Base-by-base conservation (phyloP, 805 yeast species). In the Lachancea waltii region DNA sequence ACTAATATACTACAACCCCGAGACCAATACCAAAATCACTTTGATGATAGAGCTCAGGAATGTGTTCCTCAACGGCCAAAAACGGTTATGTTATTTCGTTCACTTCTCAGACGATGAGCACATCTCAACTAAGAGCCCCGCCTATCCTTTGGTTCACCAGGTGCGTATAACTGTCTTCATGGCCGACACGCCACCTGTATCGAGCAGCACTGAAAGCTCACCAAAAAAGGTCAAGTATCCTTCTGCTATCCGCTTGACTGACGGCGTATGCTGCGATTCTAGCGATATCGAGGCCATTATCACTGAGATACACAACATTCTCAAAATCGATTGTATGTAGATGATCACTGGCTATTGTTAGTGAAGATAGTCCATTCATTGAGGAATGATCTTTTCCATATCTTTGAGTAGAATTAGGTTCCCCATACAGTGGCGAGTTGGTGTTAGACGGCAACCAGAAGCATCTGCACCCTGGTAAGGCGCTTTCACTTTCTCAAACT, bases 61-160 rank as follows among this genome's bases (percentile, higher is more conserved):
- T 14, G 54, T 56, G 7, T 49, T 50, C 6, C 58, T 51, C 36
- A 58, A 56, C 30, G 53, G 51, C 11, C 30, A 42, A 8, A 47
- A 38, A 19, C 50, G 46, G 27, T 44, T 53, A 2, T 58, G 55
- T 32, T 58, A 47, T 19, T 55, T 47, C 40, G 39, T 58, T 9
- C 62, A 58, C 38, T 56, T 58, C 34, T 45, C 59, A n/a, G 50
- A 48, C 9, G 62, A 57, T 20, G 60, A 55, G 24, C 54, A 49
- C 30, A 48, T 54, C 13, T 41, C 54, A 5, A 45, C 60, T 2
- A 56, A 55, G 22, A 51, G 58, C 1, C 33, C 38, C 26, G 56
- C 54, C 5, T 51, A 56, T 27, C 56, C 60, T 20, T 38, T 51
- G 22, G 48, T 56, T n/a, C 58, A 53, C 33, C 50, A 49, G 35